Evolutionary conservation across 345 rosid species (phyloP), one percentile per base, ranked within the genome.

Genomic region (Linum lewisii): DNA sequence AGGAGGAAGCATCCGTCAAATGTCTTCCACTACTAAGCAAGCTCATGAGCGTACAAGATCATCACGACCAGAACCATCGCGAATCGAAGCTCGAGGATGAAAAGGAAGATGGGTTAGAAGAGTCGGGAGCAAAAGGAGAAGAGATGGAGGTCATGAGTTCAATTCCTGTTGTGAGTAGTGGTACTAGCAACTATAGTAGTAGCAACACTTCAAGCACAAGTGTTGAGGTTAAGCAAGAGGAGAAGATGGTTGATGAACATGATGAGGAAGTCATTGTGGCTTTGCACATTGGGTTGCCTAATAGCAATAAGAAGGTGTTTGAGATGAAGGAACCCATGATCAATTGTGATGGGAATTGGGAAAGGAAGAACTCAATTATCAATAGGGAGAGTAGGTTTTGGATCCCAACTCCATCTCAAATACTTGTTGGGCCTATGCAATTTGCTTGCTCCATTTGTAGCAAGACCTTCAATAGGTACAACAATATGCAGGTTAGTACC

Each of bases 381-480:
- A 75, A 75, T 51, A 42, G 67, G 24, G 78, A 79, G 36, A 73
- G 67, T 36, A 82, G 95, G 80, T 86, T 86, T 71, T 86, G 90
- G 95, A 84, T 86, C 73, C 95, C 95, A 59, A 84, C 87, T 47
- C 84, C 87, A 24, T 75, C 90, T 18, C 95, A 86, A 78, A 86
- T 86, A 68, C 85, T 82, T 21, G 85, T 84, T 10, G 95, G 95
- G 1, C 90, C 94, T 32, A 84, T 86, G 95, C 95, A 84, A 54
- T 86, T 84, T 70, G 72, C 89, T 63, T 84, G 95, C 61, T 75
- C 84, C 66, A 82, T 86, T 6, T 83, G 95, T 62, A 78, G 63
- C 78, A 86, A 86, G 68, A 86, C 87, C 72, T 86, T 86, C 82
- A 84, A 86, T 78, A 82, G 95, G 78, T 86, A 81, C 84, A 86